Evolutionary conservation across 208 protist genomes (phyloP).

Genomic region (Vickermania spadyakhi): DNA sequence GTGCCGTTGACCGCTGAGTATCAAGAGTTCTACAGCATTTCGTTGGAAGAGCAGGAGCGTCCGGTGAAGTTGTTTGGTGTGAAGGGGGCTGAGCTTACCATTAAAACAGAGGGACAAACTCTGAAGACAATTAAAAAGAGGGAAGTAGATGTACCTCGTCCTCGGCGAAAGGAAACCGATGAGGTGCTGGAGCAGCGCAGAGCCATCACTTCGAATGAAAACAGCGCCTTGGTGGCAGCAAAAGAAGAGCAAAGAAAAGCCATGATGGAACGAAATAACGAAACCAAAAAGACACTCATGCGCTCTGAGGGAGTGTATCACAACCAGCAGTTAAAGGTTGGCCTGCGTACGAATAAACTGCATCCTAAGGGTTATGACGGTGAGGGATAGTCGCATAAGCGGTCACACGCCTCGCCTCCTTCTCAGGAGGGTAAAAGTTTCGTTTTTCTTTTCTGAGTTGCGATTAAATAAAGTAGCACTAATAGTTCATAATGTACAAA

Average conservation of each 20-base stretch:
- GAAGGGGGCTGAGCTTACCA: slow-evolving; percentile 26
- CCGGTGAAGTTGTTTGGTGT: slow-evolving; percentile 29
- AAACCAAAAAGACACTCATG: slow-evolving; percentile 23
- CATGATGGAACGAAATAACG: slow-evolving; percentile 37
- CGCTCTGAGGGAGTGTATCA: slow-evolving; percentile 37
- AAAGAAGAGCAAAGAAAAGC: slow-evolving; percentile 59
- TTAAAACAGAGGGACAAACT: slow-evolving; percentile 14
- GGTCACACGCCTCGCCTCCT: slow-evolving; percentile 1
- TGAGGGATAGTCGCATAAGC: slow-evolving; percentile 42
- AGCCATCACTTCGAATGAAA: slow-evolving; percentile 40
- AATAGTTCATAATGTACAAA: not conserved
- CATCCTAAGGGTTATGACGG: slow-evolving; percentile 89
- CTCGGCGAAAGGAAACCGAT: slow-evolving; percentile 49
- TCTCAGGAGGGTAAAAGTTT: not conserved
- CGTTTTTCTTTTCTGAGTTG: not conserved
- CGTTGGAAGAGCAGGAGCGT: slow-evolving; percentile 35
- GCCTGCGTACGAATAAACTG: slow-evolving; percentile 71
- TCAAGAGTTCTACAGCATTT: slow-evolving; percentile 68
- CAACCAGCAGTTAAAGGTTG: slow-evolving; percentile 47
- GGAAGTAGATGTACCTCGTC: slow-evolving; percentile 60
- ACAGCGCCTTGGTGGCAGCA: slow-evolving; percentile 43
- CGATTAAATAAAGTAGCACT: not conserved
- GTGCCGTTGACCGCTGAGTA: slow-evolving; percentile 78
- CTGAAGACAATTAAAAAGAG: slow-evolving; percentile 32
- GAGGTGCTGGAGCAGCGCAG: slow-evolving; percentile 40